phyloP scores from a whole-genome alignment of 2,329 filamentous ascomycete species.

The Fusarium armeniacum region DNA sequence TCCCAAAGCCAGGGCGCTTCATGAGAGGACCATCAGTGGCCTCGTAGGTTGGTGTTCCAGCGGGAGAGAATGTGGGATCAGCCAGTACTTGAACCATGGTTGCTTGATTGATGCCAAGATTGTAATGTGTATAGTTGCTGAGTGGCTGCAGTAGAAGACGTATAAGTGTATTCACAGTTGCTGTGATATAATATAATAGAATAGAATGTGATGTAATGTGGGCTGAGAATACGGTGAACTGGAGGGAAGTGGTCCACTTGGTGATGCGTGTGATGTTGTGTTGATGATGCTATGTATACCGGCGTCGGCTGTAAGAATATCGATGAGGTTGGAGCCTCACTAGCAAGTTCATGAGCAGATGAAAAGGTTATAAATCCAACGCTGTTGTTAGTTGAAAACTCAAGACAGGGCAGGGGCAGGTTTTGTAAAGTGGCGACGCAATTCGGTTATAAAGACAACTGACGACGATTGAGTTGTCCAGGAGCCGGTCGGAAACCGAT shows the following conservation, averaged over 20 bases:
- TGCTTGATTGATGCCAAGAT: conserved; percentile 5
- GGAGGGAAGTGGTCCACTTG: conserved; percentile 23
- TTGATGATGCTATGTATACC: conserved; percentile 39
- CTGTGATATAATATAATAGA: conserved; percentile 20
- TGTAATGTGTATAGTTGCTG: conserved; percentile 11
- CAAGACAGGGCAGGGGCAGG: conserved; percentile 9
- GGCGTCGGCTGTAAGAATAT: conserved; percentile 35
- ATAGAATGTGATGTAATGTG: conserved; percentile 17
- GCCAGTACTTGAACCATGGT: conserved; percentile 54
- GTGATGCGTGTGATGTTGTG: conserved; percentile 25
- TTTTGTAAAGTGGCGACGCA: conserved; percentile 43
- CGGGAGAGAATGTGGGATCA: conserved; percentile 49
- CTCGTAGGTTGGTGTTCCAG: conserved; percentile 46
- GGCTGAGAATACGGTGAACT: conserved; percentile 17
- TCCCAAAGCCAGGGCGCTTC: conserved; percentile 45
- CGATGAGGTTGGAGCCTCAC: conserved; percentile 42
- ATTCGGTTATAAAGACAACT: conserved; percentile 48
- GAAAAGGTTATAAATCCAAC: conserved; percentile 37
- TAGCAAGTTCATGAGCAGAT: conserved; percentile 50
- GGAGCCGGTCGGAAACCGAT: conserved; percentile 50
- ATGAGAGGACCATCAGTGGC: conserved; percentile 38
- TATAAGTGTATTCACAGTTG: conserved; percentile 16
- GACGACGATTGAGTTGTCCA: conserved; percentile 40
- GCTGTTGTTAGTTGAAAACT: conserved; percentile 24
- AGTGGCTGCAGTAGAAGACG: conserved; percentile 7